These are phyloP conservation scores for Aspergillus cristatus DNA, from an alignment of 495 filamentous ascomycete genomes.

Conservation along the genomic window DNA sequence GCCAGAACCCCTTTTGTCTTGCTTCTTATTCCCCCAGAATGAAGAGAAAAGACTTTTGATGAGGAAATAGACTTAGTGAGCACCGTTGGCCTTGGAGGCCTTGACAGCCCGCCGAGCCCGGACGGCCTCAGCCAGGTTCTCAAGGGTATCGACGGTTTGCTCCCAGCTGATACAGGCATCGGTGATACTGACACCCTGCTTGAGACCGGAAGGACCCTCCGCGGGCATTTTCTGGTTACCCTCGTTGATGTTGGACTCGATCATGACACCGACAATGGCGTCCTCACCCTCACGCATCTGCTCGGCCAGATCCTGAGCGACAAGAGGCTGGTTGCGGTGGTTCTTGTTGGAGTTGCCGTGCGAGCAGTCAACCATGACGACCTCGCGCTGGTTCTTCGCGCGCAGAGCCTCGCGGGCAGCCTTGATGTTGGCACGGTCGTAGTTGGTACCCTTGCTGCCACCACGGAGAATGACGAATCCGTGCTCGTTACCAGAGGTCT, in stretches of 20 bases:
- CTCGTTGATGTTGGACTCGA: constrained; percentile 95
- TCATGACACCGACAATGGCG: constrained; percentile 93
- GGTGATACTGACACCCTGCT: constrained; percentile 93
- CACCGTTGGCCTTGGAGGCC: constrained; percentile 19
- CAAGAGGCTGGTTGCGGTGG: constrained; percentile 81
- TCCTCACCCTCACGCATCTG: constrained; percentile 83
- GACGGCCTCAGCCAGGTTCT: constrained; percentile 79
- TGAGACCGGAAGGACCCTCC: constrained; percentile 68
- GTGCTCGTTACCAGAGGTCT: constrained; percentile 87
- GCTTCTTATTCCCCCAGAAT: neutral
- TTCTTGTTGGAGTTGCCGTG: constrained; percentile 67
- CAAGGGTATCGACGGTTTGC: constrained; percentile 72
- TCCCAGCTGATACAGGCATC: constrained; percentile 98
- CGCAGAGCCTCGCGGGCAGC: constrained; percentile 66
- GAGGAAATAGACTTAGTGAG: constrained; percentile 10
- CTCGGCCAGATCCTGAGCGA: constrained; percentile 70
- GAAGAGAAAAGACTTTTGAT: neutral
- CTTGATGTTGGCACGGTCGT: constrained; percentile 73
- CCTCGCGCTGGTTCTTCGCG: constrained; percentile 78
- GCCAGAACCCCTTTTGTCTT: no score
- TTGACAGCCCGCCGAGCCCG: constrained; percentile 52
- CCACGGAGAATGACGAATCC: constrained; percentile 94
- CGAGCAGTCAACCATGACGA: constrained; percentile 97
- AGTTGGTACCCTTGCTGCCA: constrained; percentile 91
- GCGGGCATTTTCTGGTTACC: constrained; percentile 88